Evolutionary conservation across 352 stramenopile species (phyloP).

Genomic region (Phytophthora ohioensis): DNA sequence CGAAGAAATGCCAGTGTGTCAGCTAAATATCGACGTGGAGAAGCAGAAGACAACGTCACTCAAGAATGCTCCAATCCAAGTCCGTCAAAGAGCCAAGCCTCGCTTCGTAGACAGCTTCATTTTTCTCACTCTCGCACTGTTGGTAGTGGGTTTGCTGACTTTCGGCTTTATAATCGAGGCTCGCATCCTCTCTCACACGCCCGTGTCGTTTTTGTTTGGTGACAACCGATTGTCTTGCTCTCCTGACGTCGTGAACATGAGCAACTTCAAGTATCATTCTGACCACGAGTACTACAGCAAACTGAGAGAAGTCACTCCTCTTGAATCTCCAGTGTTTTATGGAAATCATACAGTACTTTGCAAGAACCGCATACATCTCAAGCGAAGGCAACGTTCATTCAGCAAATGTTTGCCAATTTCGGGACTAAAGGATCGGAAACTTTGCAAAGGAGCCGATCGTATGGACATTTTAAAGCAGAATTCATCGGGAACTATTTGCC

Average conservation of each 20-base stretch:
- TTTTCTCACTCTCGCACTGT: slow-evolving; percentile 12
- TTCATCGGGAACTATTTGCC: slow-evolving; percentile 39
- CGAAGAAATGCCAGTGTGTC: slow-evolving; percentile 5
- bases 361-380: slow-evolving; percentile 24
- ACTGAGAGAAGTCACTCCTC: slow-evolving; percentile 13
- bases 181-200: slow-evolving; percentile 3
- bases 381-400: slow-evolving; percentile 11
- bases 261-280: slow-evolving; percentile 20
- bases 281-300: slow-evolving; percentile 30
- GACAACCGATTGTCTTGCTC: slow-evolving; percentile 6
- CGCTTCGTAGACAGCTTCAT: slow-evolving; percentile 1
- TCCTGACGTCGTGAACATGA: slow-evolving; percentile 12
- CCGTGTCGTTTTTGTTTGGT: slow-evolving; percentile 9
- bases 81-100: slow-evolving; percentile 10
- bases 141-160: slow-evolving; percentile 10
- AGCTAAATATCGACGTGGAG: neutral
- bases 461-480: slow-evolving; percentile 46
- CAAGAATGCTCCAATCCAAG: neutral
- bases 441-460: slow-evolving; percentile 53
- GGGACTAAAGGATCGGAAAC: slow-evolving; percentile 40
- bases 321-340: slow-evolving; percentile 31
- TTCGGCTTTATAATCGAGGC: slow-evolving; percentile 27
- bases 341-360: slow-evolving; percentile 28
- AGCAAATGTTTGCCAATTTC: slow-evolving; percentile 60
- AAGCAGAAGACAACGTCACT: neutral